Evolutionary conservation across 305 asterid genomes (phyloP).

Genomic region (Andrographis paniculata): DNA sequence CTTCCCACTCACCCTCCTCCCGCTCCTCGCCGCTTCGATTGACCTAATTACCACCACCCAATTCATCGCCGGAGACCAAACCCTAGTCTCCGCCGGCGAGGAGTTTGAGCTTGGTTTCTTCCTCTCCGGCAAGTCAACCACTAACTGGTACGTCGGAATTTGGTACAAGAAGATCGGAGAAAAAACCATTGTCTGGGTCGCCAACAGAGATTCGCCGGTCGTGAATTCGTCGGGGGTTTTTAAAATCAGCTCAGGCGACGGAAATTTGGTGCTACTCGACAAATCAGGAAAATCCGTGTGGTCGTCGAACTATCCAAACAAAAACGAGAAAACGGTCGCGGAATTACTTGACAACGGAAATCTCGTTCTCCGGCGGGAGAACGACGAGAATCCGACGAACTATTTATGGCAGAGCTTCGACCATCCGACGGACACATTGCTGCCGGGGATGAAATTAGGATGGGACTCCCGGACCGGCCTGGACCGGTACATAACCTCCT

Average conservation of each 20-base stretch:
- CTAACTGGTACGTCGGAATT: background rate
- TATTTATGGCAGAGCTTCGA: slow-evolving; percentile 52
- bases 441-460: slow-evolving; percentile 58
- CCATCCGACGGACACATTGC: slow-evolving; percentile 39
- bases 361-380: background rate
- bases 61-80: background rate
- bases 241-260: background rate
- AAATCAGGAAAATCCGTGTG: background rate
- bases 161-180: background rate
- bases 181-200: background rate
- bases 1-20: too few relatives aligned
- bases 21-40: background rate
- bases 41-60: background rate
- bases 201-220: background rate
- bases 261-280: background rate
- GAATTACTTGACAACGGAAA: background rate
- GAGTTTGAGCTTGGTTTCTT: background rate
- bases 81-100: background rate
- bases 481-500: slow-evolving; percentile 43
- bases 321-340: background rate
- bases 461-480: slow-evolving; percentile 64
- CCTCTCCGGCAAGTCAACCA: background rate
- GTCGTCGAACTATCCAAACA: background rate
- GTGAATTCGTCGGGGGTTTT: background rate
- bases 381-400: slow-evolving; percentile 18